Base-by-base conservation (phyloP, 108 stramenopile species). In the Fragilaria radians region DNA sequence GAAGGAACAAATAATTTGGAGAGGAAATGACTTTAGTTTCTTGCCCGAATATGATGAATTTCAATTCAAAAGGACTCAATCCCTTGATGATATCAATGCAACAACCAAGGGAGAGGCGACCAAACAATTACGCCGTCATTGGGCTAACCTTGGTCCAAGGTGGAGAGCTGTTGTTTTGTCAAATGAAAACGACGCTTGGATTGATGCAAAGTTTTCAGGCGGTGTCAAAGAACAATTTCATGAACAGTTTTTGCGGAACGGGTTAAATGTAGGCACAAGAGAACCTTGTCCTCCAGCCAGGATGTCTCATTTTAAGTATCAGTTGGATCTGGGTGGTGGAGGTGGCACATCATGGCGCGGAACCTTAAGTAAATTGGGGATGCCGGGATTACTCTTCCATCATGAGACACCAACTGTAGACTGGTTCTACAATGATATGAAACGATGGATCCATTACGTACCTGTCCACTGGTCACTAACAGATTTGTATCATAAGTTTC, bases 301-400 rank as follows among this genome's bases (percentile, higher is more conserved):
- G 5, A 55, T 55, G 59, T 48, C 68, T 11, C 48, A 30, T 1
- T 78, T 71, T 50, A 74, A 56, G 49, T 78, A 78, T 52, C 73
- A 74, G 47, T 67, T 78, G 45, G 77, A 78, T 63, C 48, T 79
- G 19, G 77, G 77, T 31, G 77, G 77, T n/a, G 77, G 73, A 24
- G 73, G 77, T 79, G 55, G 77, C 0, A 79, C 77, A 5, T 67
- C 66, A 0, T 79, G 77, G 77, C 62, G 57, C 14, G 77, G 74
- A 1, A 79, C 77, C 0, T 48, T 79, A 3, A 59, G 65, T 28
- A 79, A 79, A 32, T 48, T 79, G 9, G 73, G 62, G 27, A 21
- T 67, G 0, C 66, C 66, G 17, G 59, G 59, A 4, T 29, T 67
- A 25, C 28, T 67, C 26, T 53, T 67, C 14, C 66, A 67, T 29